phyloP scores from a whole-genome alignment of 192 early-diverging fungal species.

The Rhizophagus prolifer region DNA sequence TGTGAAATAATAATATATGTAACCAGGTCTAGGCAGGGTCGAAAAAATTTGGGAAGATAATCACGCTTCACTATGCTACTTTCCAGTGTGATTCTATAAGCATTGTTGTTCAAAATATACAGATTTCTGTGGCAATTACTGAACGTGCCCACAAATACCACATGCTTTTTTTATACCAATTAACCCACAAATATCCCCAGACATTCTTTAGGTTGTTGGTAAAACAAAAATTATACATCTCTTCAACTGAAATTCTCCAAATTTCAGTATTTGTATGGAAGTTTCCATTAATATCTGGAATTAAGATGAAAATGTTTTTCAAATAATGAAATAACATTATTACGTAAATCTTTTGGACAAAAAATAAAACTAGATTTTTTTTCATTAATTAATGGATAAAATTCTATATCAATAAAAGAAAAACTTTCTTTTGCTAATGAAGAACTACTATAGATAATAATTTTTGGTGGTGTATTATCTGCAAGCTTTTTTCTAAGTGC shows the following conservation, averaged over 20 bases:
- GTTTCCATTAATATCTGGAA: background rate
- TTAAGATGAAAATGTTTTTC: slow-evolving; percentile 5
- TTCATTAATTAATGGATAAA: background rate
- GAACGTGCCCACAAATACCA: background rate
- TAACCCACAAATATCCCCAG: background rate
- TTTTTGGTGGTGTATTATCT: background rate
- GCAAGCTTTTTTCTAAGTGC: background rate
- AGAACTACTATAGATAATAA: background rate
- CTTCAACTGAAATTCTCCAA: background rate
- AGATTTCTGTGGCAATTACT: background rate
- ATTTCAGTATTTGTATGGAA: background rate
- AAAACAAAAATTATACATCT: slow-evolving; percentile 1
- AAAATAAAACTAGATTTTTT: background rate
- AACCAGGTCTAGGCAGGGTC: background rate
- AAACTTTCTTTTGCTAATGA: background rate
- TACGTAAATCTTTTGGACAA: too few relatives aligned
- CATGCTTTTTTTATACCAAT: background rate
- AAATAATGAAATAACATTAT: background rate
- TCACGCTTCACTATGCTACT: background rate
- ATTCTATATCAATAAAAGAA: background rate
- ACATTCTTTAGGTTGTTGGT: background rate
- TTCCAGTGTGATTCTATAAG: background rate
- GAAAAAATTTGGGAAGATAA: background rate
- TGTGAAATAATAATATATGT: background rate
- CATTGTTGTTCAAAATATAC: background rate